Evolutionary conservation across 768 basidiomycete genomes (phyloP), one percentile per base, ranked within the genome.

Genomic region (Termitomyces titanicus): DNA sequence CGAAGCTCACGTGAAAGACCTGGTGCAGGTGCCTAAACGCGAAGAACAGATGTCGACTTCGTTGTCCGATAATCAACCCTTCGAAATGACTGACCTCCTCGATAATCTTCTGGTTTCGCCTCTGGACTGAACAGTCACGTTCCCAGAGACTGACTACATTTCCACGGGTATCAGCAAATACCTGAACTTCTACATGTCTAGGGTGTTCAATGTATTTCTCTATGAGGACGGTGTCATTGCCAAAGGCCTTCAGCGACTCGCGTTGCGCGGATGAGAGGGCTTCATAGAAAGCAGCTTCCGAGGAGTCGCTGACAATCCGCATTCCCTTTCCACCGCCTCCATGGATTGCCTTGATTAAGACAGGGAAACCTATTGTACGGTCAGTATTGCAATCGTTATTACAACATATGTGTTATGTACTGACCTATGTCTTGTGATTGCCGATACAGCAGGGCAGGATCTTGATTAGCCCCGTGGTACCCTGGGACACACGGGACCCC

Each of bases 241-340:
- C 89, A 61, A 98, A 98, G 0, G 88, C 79, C 69, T 96, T 97
- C 46, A 79, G 66, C 4, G 94, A 89, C 70, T 98, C 94, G 46
- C 95, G 83, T 66, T 92, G 84, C 1, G 95, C 94, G n/a, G 90
- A 90, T 35, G 81, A 80, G 6, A 98, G 76, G 3, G 89, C 87
- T 57, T 93, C 91, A 58, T 79, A 71, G 62, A 98, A 96, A 15
- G 86, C 85, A 39, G 76, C 75, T n/a, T 79, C 70, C 2, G 81
- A 77, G 22, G 81, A 72, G 18, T 72, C 72, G 12, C 70, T 72
- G 3, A 93, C 92, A 10, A 84, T 85, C 40, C 93, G 86, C 94
- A 97, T 97, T 40, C 94, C 94, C 68, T 97, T 97, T 1, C 94
- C 95, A 6, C 94, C 94, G 17, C 94, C 95, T 24, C 95, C 94